phyloP scores from a whole-genome alignment of 2,329 filamentous ascomycete species.

The Rasamsonia emersonii region DNA sequence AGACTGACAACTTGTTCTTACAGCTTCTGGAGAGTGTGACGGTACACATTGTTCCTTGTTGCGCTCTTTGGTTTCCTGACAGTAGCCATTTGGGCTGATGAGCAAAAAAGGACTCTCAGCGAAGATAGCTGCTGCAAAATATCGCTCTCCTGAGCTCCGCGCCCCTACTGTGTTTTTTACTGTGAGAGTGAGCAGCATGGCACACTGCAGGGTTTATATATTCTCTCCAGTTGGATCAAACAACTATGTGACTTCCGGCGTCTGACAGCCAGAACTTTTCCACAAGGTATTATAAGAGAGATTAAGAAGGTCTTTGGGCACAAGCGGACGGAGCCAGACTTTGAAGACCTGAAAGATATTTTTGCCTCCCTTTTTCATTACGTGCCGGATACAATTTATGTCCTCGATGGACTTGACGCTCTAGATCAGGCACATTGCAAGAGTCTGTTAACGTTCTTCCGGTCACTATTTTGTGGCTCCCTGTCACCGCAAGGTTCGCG shows the following conservation, averaged over 20 bases:
- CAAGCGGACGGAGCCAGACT: slow-evolving; percentile 10
- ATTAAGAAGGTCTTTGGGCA: slow-evolving; percentile 10
- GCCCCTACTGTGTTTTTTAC: slow-evolving; percentile 13
- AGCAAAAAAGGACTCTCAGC: background rate
- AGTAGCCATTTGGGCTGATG: background rate
- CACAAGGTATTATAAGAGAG: slow-evolving; percentile 1
- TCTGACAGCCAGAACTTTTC: slow-evolving; percentile 1
- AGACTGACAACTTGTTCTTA: too few species aligned
- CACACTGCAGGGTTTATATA: slow-evolving; percentile 3
- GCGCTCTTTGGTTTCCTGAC: slow-evolving; percentile 3
- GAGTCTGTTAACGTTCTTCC: slow-evolving; percentile 5
- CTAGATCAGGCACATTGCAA: slow-evolving; percentile 7
- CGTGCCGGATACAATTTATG: slow-evolving; percentile 10
- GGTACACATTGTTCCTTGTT: too few species aligned
- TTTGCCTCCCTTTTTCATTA: slow-evolving; percentile 8
- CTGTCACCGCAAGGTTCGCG: slow-evolving; percentile 3
- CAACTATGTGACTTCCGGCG: slow-evolving; percentile 11
- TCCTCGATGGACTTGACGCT: slow-evolving; percentile 14
- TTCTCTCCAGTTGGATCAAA: slow-evolving; percentile 14
- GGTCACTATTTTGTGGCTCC: slow-evolving; percentile 5
- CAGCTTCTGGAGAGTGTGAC: too few species aligned
- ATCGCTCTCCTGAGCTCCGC: slow-evolving; percentile 2
- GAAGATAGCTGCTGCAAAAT: slow-evolving; percentile 11
- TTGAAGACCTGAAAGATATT: slow-evolving; percentile 11
- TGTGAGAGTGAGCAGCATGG: slow-evolving; percentile 10